Percentiles rank a stretch among this genome's conserved stretches.
phyloP scores from a whole-genome alignment of 2,329 filamentous ascomycete species.

The Colletotrichum musae region DNA sequence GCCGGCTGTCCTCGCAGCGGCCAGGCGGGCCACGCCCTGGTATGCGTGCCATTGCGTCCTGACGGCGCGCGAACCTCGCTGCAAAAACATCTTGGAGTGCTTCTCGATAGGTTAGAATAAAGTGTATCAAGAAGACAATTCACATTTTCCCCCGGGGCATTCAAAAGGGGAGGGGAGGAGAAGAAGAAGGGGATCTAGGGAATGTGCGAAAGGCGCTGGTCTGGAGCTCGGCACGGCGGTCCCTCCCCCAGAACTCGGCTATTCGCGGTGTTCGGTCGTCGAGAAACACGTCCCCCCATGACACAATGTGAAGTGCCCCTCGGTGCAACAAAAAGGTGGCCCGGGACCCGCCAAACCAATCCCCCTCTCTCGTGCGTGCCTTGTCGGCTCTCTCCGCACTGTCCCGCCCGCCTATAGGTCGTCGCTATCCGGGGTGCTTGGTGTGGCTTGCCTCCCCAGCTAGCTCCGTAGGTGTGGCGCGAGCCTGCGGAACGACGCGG shows the following conservation, averaged over 20 bases:
- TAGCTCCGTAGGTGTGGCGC: conserved; percentile 20
- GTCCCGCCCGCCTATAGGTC: conserved; percentile 20
- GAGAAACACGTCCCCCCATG: conserved; percentile 24
- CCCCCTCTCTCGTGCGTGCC: neutral
- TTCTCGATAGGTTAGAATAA: conserved; percentile 15
- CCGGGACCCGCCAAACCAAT: conserved; percentile 30
- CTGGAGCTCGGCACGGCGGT: conserved; percentile 28
- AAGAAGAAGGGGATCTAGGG: conserved; percentile 11
- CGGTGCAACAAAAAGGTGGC: conserved; percentile 25
- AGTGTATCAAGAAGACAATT: conserved; percentile 11
- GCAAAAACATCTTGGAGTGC: conserved; percentile 66
- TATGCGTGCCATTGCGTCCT: conserved; percentile 66
- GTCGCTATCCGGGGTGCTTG: neutral
- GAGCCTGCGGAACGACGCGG: conserved; percentile 18
- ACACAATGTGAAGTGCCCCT: conserved; percentile 35
- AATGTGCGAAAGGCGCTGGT: conserved; percentile 38
- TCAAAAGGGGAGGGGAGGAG: neutral
- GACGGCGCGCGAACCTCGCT: conserved; percentile 64
- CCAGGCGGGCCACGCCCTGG: conserved; percentile 55
- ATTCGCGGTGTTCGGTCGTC: conserved; percentile 43
- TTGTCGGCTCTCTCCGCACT: conserved; percentile 33
- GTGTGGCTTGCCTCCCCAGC: conserved; percentile 13
- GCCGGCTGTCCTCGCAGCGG: conserved; percentile 49
- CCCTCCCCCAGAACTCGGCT: conserved; percentile 39
- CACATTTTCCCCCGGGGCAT: neutral